Evolutionary conservation across 192 early-diverging fungal genomes (phyloP).

Genomic region (Cladochytrium replicatum): DNA sequence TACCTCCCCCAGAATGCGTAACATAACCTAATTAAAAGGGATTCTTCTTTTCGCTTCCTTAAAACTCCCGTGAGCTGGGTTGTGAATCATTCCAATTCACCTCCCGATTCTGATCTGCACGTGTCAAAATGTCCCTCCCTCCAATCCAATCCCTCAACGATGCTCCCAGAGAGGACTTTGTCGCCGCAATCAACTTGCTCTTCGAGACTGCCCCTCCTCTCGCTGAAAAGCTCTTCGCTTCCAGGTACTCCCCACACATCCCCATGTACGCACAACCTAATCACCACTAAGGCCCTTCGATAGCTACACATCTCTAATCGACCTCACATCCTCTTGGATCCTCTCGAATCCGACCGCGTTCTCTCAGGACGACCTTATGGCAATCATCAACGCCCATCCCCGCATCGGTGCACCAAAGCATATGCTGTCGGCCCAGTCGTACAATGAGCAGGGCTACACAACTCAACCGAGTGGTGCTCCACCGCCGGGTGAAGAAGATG

Average conservation of each 20-base stretch:
- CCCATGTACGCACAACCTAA: too few relatives aligned
- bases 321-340: constrained; percentile 33
- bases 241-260: too few relatives aligned
- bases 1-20: too few relatives aligned
- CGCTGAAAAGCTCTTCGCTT: constrained; percentile 54
- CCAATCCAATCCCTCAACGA: constrained; percentile 20
- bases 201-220: constrained; percentile 82
- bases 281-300: constrained; percentile 69
- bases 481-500: background rate
- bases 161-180: constrained; percentile 8
- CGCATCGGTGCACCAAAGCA: constrained; percentile 53
- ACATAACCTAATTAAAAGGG: too few relatives aligned
- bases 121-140: constrained; percentile 8
- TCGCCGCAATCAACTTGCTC: constrained; percentile 45
- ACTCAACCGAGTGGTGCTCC: too few relatives aligned
- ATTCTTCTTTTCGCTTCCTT: too few relatives aligned
- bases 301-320: constrained; percentile 60
- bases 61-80: too few relatives aligned
- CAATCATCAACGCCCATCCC: constrained; percentile 83
- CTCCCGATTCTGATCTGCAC: too few relatives aligned
- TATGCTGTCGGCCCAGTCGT: constrained; percentile 21
- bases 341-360: constrained; percentile 10
- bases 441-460: constrained; percentile 19
- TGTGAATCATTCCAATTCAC: too few relatives aligned
- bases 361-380: constrained; percentile 54